Conservation (phyloP, 1,284 basidiomycete genomes). For the Rhodotorula glutinis region DNA sequence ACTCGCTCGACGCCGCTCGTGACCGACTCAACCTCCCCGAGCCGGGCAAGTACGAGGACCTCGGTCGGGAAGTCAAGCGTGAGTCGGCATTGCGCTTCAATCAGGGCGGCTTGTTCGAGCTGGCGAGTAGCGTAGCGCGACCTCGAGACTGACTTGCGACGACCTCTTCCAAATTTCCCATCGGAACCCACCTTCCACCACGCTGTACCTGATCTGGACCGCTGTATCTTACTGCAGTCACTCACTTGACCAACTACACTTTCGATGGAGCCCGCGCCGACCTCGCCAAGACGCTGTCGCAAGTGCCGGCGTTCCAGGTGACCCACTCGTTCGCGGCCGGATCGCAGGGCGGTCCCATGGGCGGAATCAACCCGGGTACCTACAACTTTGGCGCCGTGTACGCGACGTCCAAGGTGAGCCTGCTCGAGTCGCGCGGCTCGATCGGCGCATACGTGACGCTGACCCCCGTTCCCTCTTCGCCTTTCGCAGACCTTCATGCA, state of each 20-base stretch:
- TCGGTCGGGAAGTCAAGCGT: conserved; percentile 67
- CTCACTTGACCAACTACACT: conserved; percentile 88
- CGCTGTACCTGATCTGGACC: not conserved
- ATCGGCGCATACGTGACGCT: not conserved
- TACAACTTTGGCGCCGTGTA: conserved; percentile 96
- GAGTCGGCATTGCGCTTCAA: conserved; percentile 11
- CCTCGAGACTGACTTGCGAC: too few species aligned
- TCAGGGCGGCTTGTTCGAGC: too few species aligned
- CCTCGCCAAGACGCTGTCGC: conserved; percentile 87
- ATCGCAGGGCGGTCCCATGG: conserved; percentile 51
- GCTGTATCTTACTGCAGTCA: conserved; percentile 58
- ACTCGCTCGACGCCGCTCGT: conserved; percentile 25
- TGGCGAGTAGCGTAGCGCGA: too few species aligned
- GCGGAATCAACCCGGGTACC: conserved; percentile 56
- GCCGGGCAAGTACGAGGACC: conserved; percentile 84
- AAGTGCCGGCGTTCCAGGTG: conserved; percentile 95
- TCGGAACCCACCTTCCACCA: not conserved
- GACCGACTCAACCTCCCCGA: conserved; percentile 66
- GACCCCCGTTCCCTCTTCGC: not conserved
- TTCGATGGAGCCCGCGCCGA: conserved; percentile 97
- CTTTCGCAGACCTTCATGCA: conserved; percentile 74
- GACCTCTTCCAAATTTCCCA: conserved; percentile 1
- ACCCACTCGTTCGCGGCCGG: conserved; percentile 92
- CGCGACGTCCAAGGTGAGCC: conserved; percentile 72
- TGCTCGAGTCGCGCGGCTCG: not conserved